These are phyloP conservation scores for Chalciporus pseudorubinellus DNA, from an alignment of 768 basidiomycete genomes.

Conservation along the genomic window DNA sequence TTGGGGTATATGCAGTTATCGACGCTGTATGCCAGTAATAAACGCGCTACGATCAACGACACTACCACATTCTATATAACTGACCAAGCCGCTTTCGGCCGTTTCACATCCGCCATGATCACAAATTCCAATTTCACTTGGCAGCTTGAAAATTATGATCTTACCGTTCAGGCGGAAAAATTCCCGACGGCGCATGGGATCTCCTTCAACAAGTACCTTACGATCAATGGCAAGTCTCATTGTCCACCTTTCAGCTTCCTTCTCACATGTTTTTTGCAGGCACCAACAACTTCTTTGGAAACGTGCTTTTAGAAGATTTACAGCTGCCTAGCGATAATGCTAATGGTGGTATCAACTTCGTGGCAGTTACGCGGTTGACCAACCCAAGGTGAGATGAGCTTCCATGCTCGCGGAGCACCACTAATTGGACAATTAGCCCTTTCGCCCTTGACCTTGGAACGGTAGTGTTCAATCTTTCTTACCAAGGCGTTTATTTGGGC, in stretches of 20 bases:
- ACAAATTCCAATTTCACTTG: constrained; percentile 68
- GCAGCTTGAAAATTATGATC: constrained; percentile 53
- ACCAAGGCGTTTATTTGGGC: constrained; percentile 56
- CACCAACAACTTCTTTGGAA: constrained; percentile 58
- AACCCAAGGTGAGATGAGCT: constrained; percentile 50
- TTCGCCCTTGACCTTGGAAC: constrained; percentile 71
- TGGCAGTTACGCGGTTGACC: constrained; percentile 50
- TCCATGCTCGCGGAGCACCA: not conserved
- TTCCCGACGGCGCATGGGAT: constrained; percentile 68
- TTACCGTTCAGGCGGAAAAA: constrained; percentile 62
- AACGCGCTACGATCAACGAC: constrained; percentile 62
- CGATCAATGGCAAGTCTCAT: constrained; percentile 47
- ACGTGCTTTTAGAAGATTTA: constrained; percentile 55
- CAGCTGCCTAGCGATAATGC: constrained; percentile 67
- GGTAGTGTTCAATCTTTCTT: constrained; percentile 59
- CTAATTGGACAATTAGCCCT: constrained; percentile 40
- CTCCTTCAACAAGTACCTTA: constrained; percentile 59
- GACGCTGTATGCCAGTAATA: constrained; percentile 46
- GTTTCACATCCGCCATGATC: constrained; percentile 62
- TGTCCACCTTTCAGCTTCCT: not conserved
- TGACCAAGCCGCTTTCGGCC: constrained; percentile 56
- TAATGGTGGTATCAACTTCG: constrained; percentile 64
- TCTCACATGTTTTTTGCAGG: constrained; percentile 33
- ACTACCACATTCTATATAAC: constrained; percentile 55
- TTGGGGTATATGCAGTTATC: constrained; percentile 56